phyloP scores from a whole-genome alignment of 805 yeast species.

The Wickerhamomyces kurtzmanii region DNA sequence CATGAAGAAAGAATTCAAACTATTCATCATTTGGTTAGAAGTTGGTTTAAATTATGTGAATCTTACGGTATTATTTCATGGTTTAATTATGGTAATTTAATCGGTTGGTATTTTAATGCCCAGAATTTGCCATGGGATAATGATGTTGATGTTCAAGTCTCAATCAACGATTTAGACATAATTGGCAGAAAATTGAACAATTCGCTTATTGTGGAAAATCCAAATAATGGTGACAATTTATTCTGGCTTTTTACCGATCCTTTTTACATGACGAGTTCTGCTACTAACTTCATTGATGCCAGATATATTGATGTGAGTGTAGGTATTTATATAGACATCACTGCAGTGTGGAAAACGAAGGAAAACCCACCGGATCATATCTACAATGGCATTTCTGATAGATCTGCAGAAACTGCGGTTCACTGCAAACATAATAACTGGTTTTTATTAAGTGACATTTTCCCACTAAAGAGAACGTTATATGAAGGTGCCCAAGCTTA shows the following conservation, averaged over 20 bases:
- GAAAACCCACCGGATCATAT: conserved; percentile 23
- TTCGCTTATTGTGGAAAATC: conserved; percentile 34
- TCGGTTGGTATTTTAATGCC: conserved; percentile 57
- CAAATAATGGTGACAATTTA: conserved; percentile 21
- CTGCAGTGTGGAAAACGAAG: conserved; percentile 23
- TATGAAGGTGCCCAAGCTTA: conserved; percentile 39
- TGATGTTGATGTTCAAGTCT: conserved; percentile 54
- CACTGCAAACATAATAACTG: conserved; percentile 20
- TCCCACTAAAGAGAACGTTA: conserved; percentile 31
- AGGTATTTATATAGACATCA: conserved; percentile 40
- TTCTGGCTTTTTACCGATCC: conserved; percentile 23
- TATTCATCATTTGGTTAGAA: conserved; percentile 37
- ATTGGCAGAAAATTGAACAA: conserved; percentile 40
- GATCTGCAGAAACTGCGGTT: conserved; percentile 9
- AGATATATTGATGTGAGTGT: conserved; percentile 38
- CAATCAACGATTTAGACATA: conserved; percentile 30
- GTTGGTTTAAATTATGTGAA: conserved; percentile 43
- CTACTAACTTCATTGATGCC: conserved; percentile 31
- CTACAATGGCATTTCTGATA: conserved; percentile 15
- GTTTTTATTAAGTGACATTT: conserved; percentile 22
- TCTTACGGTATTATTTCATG: conserved; percentile 37
- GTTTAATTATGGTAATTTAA: conserved; percentile 55
- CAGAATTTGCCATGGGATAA: conserved; percentile 50
- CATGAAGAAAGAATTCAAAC: conserved; percentile 18
- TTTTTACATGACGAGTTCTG: conserved; percentile 24